A percentile compares a stretch with the other conserved stretches of the same genome.
Conservation (phyloP, 495 filamentous ascomycete genomes). For the Podospora conica region DNA sequence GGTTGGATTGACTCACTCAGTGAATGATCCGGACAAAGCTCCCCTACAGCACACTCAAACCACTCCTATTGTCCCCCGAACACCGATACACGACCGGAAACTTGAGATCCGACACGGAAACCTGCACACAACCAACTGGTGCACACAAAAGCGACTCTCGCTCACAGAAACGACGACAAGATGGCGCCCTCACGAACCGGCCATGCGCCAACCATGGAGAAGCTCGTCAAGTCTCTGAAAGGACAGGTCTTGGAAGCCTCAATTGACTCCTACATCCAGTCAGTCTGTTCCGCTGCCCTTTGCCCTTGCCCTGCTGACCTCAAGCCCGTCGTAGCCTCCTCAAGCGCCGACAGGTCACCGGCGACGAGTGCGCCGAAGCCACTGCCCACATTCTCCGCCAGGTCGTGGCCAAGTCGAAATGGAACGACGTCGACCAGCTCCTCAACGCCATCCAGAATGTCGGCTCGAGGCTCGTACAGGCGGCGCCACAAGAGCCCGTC, state of each 20-base stretch:
- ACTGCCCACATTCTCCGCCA: conserved; percentile 80
- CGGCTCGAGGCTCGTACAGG: conserved; percentile 65
- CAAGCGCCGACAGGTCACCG: conserved; percentile 81
- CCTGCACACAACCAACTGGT: neutral
- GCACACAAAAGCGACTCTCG: neutral
- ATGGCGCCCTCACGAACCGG: conserved; percentile 41
- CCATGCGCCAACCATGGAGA: conserved; percentile 62
- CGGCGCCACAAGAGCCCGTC: conserved; percentile 81
- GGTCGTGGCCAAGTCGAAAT: conserved; percentile 68
- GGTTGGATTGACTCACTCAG: conserved; percentile 6
- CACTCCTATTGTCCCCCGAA: neutral
- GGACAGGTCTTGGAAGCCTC: conserved; percentile 66
- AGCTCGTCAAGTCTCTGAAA: conserved; percentile 71
- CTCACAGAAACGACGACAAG: neutral
- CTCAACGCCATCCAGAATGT: conserved; percentile 69
- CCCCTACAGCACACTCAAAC: neutral
- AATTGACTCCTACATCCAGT: conserved; percentile 77
- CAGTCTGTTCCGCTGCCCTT: conserved; percentile 18
- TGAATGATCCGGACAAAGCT: conserved; percentile 1
- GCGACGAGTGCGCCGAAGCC: conserved; percentile 80
- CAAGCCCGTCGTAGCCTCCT: conserved; percentile 55
- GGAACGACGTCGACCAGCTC: conserved; percentile 66
- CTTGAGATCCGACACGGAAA: neutral
- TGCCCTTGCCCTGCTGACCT: neutral
- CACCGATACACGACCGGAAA: neutral